A percentile compares a stretch with the other conserved stretches of the same genome.
phyloP scores from a whole-genome alignment of 73 alveolate genomes.

The Urostyla sp. region DNA sequence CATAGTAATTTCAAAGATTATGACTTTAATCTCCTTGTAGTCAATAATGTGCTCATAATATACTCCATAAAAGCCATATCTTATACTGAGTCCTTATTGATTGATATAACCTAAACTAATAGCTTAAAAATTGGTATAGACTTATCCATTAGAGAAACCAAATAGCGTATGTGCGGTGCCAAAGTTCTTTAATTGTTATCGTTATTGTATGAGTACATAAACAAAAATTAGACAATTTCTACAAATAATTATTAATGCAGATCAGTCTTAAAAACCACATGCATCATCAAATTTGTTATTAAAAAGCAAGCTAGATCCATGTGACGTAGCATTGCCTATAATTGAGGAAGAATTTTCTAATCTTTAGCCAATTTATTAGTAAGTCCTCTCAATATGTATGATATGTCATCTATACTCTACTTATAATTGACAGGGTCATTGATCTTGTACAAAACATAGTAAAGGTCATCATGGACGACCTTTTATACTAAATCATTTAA shows the following conservation, averaged over 20 bases:
- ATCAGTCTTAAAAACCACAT: constrained; percentile 16
- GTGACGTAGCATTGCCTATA: constrained; percentile 60
- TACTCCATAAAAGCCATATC: constrained; percentile 52
- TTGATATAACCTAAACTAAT: constrained; percentile 21
- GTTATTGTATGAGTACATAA: constrained; percentile 33
- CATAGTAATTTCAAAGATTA: constrained; percentile 23
- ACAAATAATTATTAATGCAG: constrained; percentile 47
- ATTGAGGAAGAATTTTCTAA: not conserved
- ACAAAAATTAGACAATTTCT: constrained; percentile 44
- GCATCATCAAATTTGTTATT: constrained; percentile 30
- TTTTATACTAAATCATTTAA: constrained; percentile 14
- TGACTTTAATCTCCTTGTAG: constrained; percentile 20
- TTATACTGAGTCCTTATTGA: constrained; percentile 10
- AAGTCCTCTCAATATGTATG: constrained; percentile 26
- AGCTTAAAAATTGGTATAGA: constrained; percentile 47
- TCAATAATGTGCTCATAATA: constrained; percentile 12
- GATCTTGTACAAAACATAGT: constrained; percentile 46
- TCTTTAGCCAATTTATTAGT: constrained; percentile 1
- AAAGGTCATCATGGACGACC: constrained; percentile 54
- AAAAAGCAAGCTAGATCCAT: constrained; percentile 38
- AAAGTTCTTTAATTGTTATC: constrained; percentile 38
- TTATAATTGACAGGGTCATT: constrained; percentile 52
- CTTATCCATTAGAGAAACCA: constrained; percentile 36
- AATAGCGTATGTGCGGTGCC: constrained; percentile 46
- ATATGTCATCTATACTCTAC: constrained; percentile 45